These are phyloP conservation scores for Solanum hybrid DNA, from an alignment of 305 asterid species.

Conservation along the genomic window DNA sequence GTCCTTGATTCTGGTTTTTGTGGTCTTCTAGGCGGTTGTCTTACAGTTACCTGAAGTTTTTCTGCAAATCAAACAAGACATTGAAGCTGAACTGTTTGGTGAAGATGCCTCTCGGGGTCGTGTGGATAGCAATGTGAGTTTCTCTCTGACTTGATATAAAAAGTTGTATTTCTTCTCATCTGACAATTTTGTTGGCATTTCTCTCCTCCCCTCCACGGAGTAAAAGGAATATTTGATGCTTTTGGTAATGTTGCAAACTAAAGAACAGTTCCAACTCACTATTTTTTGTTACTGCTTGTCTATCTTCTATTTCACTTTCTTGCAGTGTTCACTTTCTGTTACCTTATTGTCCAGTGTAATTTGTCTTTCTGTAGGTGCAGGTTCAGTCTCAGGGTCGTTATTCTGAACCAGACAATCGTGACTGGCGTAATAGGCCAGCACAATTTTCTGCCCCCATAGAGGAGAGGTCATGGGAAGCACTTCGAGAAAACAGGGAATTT, in stretches of 20 bases:
- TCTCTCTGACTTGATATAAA: not conserved
- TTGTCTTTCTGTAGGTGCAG: conserved; percentile 21
- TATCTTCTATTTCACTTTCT: not conserved
- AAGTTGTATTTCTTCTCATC: not conserved
- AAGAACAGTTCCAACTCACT: not conserved
- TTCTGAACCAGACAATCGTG: conserved; percentile 78
- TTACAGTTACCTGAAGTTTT: conserved; percentile 45
- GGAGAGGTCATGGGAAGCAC: conserved; percentile 74
- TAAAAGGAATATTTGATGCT: not conserved
- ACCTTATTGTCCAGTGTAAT: not conserved
- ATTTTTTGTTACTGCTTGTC: not conserved
- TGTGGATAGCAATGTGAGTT: conserved; percentile 58
- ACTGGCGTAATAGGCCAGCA: conserved; percentile 77
- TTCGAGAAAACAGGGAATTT: conserved; percentile 47
- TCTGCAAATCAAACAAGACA: conserved; percentile 63
- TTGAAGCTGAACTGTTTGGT: conserved; percentile 74
- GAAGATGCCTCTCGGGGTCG: conserved; percentile 55
- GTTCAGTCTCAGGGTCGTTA: conserved; percentile 54
- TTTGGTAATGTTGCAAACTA: not conserved
- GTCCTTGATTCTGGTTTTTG: not conserved
- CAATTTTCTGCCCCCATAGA: conserved; percentile 47
- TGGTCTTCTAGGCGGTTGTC: conserved; percentile 36
- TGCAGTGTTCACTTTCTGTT: not conserved
- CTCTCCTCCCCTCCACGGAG: not conserved
- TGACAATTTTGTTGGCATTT: not conserved